Conservation (phyloP, 2,329 filamentous ascomycete genomes). For the Coniosporium uncinatum region DNA sequence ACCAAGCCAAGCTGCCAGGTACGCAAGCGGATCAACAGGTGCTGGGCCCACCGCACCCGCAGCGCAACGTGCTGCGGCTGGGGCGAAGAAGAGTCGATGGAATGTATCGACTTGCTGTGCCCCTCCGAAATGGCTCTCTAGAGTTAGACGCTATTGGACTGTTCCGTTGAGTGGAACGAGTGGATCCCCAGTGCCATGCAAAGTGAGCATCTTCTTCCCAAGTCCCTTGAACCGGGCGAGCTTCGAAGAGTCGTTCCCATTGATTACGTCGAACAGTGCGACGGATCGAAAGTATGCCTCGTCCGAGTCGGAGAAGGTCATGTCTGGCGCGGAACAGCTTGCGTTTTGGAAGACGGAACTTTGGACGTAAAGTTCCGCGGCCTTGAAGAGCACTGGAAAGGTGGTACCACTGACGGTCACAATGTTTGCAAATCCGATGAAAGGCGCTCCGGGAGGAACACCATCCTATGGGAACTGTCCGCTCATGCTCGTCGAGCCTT, state of each 20-base stretch:
- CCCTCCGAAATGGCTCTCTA: conserved; percentile 18
- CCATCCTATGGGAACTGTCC: conserved; percentile 1
- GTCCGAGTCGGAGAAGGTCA: conserved; percentile 6
- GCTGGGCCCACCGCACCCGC: conserved; percentile 8
- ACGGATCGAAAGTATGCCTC: conserved; percentile 1
- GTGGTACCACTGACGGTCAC: not conserved
- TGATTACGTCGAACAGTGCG: conserved; percentile 9
- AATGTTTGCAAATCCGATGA: conserved; percentile 7
- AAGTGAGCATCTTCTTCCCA: conserved; percentile 19
- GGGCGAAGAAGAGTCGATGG: conserved; percentile 22
- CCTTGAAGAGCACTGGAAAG: not conserved
- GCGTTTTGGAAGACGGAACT: conserved; percentile 4
- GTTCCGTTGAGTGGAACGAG: conserved; percentile 19
- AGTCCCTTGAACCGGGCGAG: conserved; percentile 15
- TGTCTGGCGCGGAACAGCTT: not conserved
- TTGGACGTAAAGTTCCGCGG: conserved; percentile 1
- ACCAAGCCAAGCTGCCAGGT: conserved; percentile 22
- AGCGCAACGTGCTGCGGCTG: conserved; percentile 18
- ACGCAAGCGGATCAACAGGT: conserved; percentile 12
- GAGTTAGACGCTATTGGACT: conserved; percentile 14
- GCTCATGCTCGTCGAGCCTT: not conserved
- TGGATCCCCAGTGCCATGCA: conserved; percentile 18
- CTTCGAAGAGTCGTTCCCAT: conserved; percentile 16
- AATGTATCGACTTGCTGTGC: conserved; percentile 16
- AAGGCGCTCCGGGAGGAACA: not conserved